Percentiles rank a stretch among this genome's conserved stretches.
These are phyloP conservation scores for Datisca glomerata DNA, from an alignment of 306 rosid genomes.

Conservation along the genomic window DNA sequence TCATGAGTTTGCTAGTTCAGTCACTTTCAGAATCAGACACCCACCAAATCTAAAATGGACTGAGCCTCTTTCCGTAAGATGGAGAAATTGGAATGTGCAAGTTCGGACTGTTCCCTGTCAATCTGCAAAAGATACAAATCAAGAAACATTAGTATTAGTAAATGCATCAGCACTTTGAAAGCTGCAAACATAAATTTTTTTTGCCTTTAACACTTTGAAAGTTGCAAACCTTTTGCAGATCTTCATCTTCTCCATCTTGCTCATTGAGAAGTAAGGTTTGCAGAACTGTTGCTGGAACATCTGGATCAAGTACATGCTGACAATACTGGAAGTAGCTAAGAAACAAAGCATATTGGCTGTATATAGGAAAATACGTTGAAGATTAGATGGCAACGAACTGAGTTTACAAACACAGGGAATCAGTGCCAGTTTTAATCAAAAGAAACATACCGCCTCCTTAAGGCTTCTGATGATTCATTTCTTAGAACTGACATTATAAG, in stretches of 20 bases:
- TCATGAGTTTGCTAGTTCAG: background rate
- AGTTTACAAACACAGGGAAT: constrained; percentile 15
- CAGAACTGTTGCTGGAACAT: constrained; percentile 78
- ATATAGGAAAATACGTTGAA: constrained; percentile 16
- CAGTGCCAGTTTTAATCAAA: constrained; percentile 1
- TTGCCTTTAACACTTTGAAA: too few species aligned
- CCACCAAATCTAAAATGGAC: constrained; percentile 73
- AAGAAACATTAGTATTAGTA: constrained; percentile 3
- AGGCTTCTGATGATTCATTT: constrained; percentile 84
- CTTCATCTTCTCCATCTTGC: constrained; percentile 75
- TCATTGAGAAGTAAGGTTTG: constrained; percentile 68
- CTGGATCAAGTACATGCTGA: constrained; percentile 76
- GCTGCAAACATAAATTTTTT: too few species aligned
- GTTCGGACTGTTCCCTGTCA: constrained; percentile 77
- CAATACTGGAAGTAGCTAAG: constrained; percentile 98
- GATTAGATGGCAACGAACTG: constrained; percentile 26
- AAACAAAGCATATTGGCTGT: constrained; percentile 88
- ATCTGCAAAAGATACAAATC: constrained; percentile 38
- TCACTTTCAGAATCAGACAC: constrained; percentile 12
- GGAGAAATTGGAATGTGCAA: constrained; percentile 77
- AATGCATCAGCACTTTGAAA: too few species aligned
- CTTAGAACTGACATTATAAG: constrained; percentile 76
- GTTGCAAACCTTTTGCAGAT: constrained; percentile 67
- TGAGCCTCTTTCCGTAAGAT: constrained; percentile 85
- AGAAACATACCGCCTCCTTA: constrained; percentile 87